phyloP scores from a whole-genome alignment of 2,329 filamentous ascomycete genomes.

The Botryotinia narcissicola region DNA sequence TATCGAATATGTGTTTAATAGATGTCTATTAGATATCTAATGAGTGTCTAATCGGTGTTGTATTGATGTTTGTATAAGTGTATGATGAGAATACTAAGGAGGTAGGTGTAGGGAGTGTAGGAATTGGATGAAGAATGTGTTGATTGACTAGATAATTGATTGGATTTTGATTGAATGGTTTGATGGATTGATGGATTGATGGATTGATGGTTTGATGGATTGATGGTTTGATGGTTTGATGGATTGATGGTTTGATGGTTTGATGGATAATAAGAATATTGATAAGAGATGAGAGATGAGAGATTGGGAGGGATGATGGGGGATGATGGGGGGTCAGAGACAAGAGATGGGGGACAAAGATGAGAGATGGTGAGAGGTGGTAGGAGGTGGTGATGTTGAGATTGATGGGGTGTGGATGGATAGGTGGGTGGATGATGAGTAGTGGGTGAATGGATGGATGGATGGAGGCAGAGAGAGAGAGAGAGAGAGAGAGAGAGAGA shows the following conservation, averaged over 20 bases:
- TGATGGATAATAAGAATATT: background rate
- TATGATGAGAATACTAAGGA: background rate
- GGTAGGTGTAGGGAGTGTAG: background rate
- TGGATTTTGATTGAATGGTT: background rate
- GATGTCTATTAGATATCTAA: too few relatives aligned
- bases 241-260: background rate
- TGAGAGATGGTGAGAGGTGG: too few relatives aligned
- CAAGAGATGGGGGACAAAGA: fast-evolving
- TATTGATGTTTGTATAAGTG: background rate
- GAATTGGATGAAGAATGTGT: background rate
- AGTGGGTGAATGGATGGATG: background rate
- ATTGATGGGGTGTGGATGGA: background rate
- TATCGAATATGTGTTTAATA: too few relatives aligned
- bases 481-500: too few relatives aligned
- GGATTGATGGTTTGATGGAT: too few relatives aligned
- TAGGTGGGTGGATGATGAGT: too few relatives aligned
- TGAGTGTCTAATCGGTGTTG: background rate
- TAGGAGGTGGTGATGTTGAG: background rate
- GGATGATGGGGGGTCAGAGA: too few relatives aligned
- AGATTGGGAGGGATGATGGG: too few relatives aligned
- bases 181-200: background rate
- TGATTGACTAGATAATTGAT: background rate
- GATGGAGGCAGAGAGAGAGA: too few relatives aligned
- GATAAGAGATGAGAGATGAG: background rate
- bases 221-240: background rate